Base-by-base conservation (phyloP, 208 protist genomes). In the Lotmaria passim region DNA sequence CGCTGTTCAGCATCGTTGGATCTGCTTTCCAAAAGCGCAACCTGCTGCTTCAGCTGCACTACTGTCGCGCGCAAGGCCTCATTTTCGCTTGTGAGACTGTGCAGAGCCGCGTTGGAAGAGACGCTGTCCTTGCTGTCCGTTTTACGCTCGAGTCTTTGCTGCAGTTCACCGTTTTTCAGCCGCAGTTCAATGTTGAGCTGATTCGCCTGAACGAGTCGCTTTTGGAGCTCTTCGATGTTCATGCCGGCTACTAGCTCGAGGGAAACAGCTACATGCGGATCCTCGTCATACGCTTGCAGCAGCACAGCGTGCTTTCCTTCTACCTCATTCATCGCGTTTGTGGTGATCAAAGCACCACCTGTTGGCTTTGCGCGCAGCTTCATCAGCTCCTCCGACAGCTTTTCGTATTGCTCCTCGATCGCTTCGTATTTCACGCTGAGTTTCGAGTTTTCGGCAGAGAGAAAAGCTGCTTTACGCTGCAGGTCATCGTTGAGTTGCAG, bases 121-220 rank as follows among this genome's bases (percentile, higher is more conserved):
- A 19, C n/a, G 3, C 14, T 7, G 3, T 36, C 39, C 7, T 48
- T n/a, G 14, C 28, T 61, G 30, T 28, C 53, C 15, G 36, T 0
- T n/a, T 50, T 61, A 12, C 15, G 26, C 15, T 60, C 28, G 10
- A 68, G 5, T 38, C 34, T 41, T 31, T 66, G 75, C 31, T 75
- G 61, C 21, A 78, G 50, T 1, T 58, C 30, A 5, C 55, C 67
- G 38, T 73, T 74, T 21, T 56, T 46, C n/a, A 78, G 23, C 3
- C 66, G 61, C 17, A 82, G 58, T 31, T 82, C 75, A 34, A 73
- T 69, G 41, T 81, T 81, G 14, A 81, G 41, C 51, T 75, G 59
- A 6, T 75, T 81, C 3, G 69, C 43, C 15, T 59, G 46, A 5
- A 47, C 36, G 26, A 86, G 69, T 26, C 57, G 53, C 26, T 67